Conservation (phyloP, 1,284 basidiomycete species). For the Ustilago cynodontis region DNA sequence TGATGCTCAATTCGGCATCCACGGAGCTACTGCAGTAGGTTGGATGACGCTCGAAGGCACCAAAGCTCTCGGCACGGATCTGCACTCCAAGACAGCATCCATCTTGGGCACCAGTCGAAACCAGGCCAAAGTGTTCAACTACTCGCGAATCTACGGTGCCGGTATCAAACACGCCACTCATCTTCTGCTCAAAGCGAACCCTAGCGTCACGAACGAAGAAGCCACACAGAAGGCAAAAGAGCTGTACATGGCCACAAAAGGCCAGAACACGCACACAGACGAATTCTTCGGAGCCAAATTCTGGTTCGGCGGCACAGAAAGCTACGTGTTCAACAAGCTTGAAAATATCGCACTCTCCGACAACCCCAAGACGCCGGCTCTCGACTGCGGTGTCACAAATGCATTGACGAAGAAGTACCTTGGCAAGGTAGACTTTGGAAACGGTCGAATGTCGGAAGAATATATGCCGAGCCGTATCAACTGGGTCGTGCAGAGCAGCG, state of each 20-base stretch:
- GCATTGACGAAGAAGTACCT: slow-evolving; percentile 91
- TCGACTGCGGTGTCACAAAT: slow-evolving; percentile 92
- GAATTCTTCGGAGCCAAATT: slow-evolving; percentile 76
- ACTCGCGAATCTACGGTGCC: slow-evolving; percentile 97
- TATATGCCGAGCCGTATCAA: slow-evolving; percentile 98
- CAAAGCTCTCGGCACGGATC: slow-evolving; percentile 93
- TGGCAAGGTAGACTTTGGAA: slow-evolving; percentile 72
- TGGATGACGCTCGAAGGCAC: slow-evolving; percentile 99
- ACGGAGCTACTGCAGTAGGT: slow-evolving; percentile 95
- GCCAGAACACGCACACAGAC: slow-evolving; percentile 71
- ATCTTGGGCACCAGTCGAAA: slow-evolving; percentile 94
- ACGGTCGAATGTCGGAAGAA: slow-evolving; percentile 78
- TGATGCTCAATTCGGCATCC: slow-evolving; percentile 96
- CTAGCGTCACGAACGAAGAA: slow-evolving; percentile 81
- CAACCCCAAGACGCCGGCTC: slow-evolving; percentile 87
- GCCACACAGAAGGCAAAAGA: slow-evolving; percentile 86
- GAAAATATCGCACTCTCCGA: slow-evolving; percentile 93
- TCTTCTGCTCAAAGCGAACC: slow-evolving; percentile 86
- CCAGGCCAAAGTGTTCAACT: slow-evolving; percentile 99
- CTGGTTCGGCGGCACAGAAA: slow-evolving; percentile 98
- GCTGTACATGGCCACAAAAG: slow-evolving; percentile 93
- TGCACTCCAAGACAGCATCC: slow-evolving; percentile 95
- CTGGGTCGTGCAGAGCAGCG: slow-evolving; percentile 99
- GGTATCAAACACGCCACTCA: slow-evolving; percentile 94
- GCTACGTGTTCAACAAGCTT: slow-evolving; percentile 98